Conservation (phyloP, 306 rosid species). For the Lagenaria siceraria region DNA sequence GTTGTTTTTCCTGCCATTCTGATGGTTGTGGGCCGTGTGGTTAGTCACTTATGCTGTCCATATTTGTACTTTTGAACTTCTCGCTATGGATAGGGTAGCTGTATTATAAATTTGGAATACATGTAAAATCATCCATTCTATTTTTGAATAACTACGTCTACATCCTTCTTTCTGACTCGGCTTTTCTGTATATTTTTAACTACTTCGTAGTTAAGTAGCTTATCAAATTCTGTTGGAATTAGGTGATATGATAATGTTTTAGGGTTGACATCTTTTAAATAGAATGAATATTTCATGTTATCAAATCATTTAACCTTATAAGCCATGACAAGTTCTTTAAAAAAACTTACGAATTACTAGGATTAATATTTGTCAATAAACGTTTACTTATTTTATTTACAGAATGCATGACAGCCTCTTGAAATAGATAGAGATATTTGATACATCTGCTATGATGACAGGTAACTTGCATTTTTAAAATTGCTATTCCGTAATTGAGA, state of each 20-base stretch:
- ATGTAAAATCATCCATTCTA: slow-evolving; percentile 2
- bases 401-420: background rate
- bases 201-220: background rate
- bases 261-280: background rate
- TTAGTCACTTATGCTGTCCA: slow-evolving; percentile 3
- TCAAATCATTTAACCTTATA: background rate
- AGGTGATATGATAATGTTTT: background rate
- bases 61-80: background rate
- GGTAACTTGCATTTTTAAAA: background rate
- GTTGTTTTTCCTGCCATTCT: slow-evolving; percentile 1
- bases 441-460: background rate
- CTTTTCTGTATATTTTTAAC: background rate
- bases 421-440: background rate
- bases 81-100: background rate
- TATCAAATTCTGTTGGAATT: background rate
- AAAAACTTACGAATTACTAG: background rate
- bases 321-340: background rate
- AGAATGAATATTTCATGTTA: background rate
- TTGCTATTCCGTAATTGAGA: background rate
- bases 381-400: background rate
- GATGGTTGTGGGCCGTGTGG: slow-evolving; percentile 26
- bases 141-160: background rate
- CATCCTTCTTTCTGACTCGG: slow-evolving; percentile 1
- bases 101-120: slow-evolving; percentile 4
- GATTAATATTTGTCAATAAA: background rate